A percentile compares a stretch with the other conserved stretches of the same genome.
Conservation (phyloP, 2,329 filamentous ascomycete genomes). For the Ambrosiella beaveri region DNA sequence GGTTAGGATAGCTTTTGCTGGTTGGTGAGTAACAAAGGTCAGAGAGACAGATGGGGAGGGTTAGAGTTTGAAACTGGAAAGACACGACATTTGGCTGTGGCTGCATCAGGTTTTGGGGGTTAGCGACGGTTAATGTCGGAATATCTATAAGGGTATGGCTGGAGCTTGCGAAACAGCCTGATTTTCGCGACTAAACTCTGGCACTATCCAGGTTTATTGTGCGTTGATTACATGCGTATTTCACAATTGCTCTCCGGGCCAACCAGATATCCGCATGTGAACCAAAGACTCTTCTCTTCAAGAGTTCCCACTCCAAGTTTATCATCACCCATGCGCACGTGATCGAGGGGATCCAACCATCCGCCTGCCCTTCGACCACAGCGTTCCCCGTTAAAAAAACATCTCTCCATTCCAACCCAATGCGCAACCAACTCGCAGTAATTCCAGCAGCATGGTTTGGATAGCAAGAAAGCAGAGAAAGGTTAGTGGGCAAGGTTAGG, state of each 20-base stretch:
- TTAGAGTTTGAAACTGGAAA: neutral
- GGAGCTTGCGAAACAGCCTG: no score
- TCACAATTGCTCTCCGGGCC: neutral
- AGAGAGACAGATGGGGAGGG: neutral
- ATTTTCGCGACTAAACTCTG: no score
- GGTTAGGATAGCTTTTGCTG: neutral
- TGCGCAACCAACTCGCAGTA: neutral
- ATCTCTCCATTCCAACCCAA: no score
- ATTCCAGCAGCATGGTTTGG: neutral
- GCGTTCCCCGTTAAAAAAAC: no score
- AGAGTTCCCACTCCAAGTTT: neutral
- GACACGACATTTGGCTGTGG: neutral
- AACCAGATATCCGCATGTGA: neutral
- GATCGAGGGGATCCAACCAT: no score
- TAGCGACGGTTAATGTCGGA: neutral
- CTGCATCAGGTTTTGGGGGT: neutral
- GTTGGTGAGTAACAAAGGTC: neutral
- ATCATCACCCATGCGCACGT: no score
- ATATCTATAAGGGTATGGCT: neutral
- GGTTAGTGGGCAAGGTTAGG: constrained; percentile 48
- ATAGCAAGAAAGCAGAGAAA: constrained; percentile 13
- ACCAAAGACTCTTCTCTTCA: neutral
- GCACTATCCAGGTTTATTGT: no score
- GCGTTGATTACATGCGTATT: neutral
- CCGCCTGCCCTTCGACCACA: no score